A percentile compares a stretch with the other conserved stretches of the same genome.
phyloP scores from a whole-genome alignment of 768 basidiomycete genomes.

The Daedaleopsis sinensis region DNA sequence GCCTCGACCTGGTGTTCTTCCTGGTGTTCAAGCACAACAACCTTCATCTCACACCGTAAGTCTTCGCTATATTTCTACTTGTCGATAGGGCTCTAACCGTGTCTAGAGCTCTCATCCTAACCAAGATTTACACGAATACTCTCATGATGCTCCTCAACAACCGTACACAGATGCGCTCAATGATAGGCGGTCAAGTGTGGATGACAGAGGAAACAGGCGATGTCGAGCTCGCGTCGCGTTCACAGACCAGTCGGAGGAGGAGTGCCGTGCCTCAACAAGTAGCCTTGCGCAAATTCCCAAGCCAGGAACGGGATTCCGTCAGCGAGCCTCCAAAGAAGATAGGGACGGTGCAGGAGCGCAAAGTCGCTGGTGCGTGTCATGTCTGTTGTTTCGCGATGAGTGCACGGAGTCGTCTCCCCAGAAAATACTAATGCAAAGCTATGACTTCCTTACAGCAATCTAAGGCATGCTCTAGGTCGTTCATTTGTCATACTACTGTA shows the following conservation, averaged over 20 bases:
- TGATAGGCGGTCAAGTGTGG: not conserved
- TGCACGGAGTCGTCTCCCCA: no score
- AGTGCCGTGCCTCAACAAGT: not conserved
- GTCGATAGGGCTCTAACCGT: not conserved
- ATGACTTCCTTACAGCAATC: no score
- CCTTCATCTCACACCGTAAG: slow-evolving; percentile 5
- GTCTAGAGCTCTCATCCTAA: not conserved
- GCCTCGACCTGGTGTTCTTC: slow-evolving; percentile 3
- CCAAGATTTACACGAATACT: slow-evolving; percentile 7
- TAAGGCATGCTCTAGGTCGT: no score
- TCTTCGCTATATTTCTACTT: not conserved
- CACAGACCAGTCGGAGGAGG: not conserved
- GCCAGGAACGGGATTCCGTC: not conserved
- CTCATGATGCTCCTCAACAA: slow-evolving; percentile 6
- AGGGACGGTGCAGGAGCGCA: not conserved
- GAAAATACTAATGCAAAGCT: no score
- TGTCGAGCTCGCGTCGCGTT: not conserved
- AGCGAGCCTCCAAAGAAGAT: not conserved
- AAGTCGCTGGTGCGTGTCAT: not conserved
- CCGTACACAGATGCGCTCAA: not conserved
- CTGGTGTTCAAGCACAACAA: slow-evolving; percentile 7
- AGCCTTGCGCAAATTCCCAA: not conserved
- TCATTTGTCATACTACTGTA: no score
- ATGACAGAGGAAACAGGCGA: not conserved
- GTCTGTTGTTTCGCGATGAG: no score